These are phyloP conservation scores for Penicillium vulpinum DNA, from an alignment of 2,329 filamentous ascomycete species.

Conservation along the genomic window DNA sequence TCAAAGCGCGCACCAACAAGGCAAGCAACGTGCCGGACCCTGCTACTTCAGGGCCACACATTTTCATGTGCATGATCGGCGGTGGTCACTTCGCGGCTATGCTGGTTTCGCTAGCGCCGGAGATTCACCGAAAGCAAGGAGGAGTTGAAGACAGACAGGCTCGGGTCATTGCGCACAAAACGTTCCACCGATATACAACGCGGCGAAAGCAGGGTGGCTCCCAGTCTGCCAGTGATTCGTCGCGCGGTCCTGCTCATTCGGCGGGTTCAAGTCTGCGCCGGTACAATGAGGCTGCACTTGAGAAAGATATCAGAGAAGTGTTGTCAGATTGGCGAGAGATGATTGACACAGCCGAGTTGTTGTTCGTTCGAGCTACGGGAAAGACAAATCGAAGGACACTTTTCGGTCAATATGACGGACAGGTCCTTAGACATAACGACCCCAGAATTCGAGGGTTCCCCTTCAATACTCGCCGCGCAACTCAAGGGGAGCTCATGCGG, in stretches of 20 bases:
- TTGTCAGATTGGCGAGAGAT: constrained; percentile 80
- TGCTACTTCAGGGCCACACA: constrained; percentile 66
- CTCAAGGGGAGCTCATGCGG: constrained; percentile 90
- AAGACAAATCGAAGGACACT: constrained; percentile 81
- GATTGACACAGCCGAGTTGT: constrained; percentile 77
- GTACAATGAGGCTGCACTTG: constrained; percentile 89
- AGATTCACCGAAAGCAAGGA: constrained; percentile 66
- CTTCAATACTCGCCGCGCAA: constrained; percentile 87
- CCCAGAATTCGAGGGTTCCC: constrained; percentile 81
- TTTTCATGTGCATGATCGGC: constrained; percentile 98
- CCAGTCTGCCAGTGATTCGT: constrained; percentile 88
- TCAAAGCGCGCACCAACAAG: constrained; percentile 42
- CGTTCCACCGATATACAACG: constrained; percentile 96
- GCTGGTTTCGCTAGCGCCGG: constrained; percentile 84
- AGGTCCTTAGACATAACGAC: constrained; percentile 78
- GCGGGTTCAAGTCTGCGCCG: constrained; percentile 85
- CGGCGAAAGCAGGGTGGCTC: constrained; percentile 93
- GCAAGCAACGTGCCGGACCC: constrained; percentile 43
- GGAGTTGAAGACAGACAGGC: constrained; percentile 80
- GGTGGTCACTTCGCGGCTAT: constrained; percentile 97
- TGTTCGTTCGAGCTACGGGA: constrained; percentile 89
- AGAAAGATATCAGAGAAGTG: constrained; percentile 81
- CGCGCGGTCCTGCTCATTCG: constrained; percentile 92
- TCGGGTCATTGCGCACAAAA: constrained; percentile 90
- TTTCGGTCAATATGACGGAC: constrained; percentile 87